Conservation (phyloP, 805 yeast species). For the Maudiozyma pseudohumilis region DNA sequence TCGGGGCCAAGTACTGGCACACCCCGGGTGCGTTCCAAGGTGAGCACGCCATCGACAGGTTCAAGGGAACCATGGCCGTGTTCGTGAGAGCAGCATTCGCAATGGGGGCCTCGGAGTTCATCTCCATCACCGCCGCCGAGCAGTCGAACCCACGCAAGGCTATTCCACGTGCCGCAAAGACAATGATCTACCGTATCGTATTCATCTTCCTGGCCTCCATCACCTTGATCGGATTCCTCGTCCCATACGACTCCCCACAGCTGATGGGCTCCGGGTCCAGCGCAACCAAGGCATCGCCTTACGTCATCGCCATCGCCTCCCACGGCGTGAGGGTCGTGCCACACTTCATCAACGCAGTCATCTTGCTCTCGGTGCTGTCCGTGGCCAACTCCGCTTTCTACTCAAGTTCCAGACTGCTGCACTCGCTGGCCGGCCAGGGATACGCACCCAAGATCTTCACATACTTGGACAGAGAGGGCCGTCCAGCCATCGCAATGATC, state of each 20-base stretch:
- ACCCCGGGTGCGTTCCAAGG: slow-evolving; percentile 54
- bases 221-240: slow-evolving; percentile 45
- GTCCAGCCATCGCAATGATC: slow-evolving; percentile 48
- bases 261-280: slow-evolving; percentile 39
- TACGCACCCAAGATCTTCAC: slow-evolving; percentile 47
- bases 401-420: slow-evolving; percentile 39
- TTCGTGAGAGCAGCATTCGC: slow-evolving; percentile 62
- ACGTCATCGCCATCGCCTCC: slow-evolving; percentile 57
- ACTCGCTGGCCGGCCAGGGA: slow-evolving; percentile 49
- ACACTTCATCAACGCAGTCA: slow-evolving; percentile 55
- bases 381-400: slow-evolving; percentile 51
- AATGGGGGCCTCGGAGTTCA: slow-evolving; percentile 56
- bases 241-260: slow-evolving; percentile 46
- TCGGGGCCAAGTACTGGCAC: slow-evolving; percentile 51
- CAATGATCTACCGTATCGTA: slow-evolving; percentile 58
- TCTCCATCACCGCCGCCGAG: slow-evolving; percentile 65
- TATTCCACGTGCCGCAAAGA: slow-evolving; percentile 60
- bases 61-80: slow-evolving; percentile 56
- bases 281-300: slow-evolving; percentile 59
- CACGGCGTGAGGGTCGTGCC: slow-evolving; percentile 48
- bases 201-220: slow-evolving; percentile 47
- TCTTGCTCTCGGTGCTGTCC: slow-evolving; percentile 50
- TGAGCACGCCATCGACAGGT: slow-evolving; percentile 30
- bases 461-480: slow-evolving; percentile 54
- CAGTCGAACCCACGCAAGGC: slow-evolving; percentile 50